Evolutionary conservation across 1,284 basidiomycete genomes (phyloP), one percentile per base, ranked within the genome.

Genomic region (Tylopilus sp.): DNA sequence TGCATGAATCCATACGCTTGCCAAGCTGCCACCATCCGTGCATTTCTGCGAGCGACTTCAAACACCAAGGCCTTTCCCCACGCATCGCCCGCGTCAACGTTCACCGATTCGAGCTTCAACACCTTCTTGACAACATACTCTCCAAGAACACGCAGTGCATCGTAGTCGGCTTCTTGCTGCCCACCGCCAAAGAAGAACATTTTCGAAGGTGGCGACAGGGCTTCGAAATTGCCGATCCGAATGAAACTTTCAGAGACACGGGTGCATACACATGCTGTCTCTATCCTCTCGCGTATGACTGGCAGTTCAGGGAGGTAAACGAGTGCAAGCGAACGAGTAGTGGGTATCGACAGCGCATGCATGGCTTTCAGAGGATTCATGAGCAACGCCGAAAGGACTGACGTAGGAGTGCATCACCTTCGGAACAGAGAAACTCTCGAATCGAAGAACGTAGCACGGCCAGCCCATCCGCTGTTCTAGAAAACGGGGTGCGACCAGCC

Each of bases 1-100:
- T 90, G 86, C 88, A 93, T 93, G 66, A 91, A 95, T 0, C 92
- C 92, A 67, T 92, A 92, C 7, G 82, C 88, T 69, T 98, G 96
- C 96, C 96, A 98, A 2, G 77, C 84, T 2, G 92, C 96, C 0
- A 94, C 90, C 82, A 95, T 98, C 61, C 73, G 74, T 31, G 91
- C 95, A 60, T 97, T 98, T 59, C 91, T 73, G 61, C 75, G 78
- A 13, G 91, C 84, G 0, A 84, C 82, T 56, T 96, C 91, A 51
- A 84, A 68, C 2, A 96, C 78, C 40, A 97, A 73, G 41, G 78
- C 76, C 62, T 75, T 75, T 4, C 76, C 89, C 88, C 82, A 91
- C 33, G 75, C 74, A 47, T 76, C 73, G 19, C 76, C 81, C 46
- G 73, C 72, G 40, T 66, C 65, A 51, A 73, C 36, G 45, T 67